A percentile compares a stretch with the other conserved stretches of the same genome.
These are phyloP conservation scores for Mycena alexandri DNA, from an alignment of 768 basidiomycete species.

Conservation along the genomic window DNA sequence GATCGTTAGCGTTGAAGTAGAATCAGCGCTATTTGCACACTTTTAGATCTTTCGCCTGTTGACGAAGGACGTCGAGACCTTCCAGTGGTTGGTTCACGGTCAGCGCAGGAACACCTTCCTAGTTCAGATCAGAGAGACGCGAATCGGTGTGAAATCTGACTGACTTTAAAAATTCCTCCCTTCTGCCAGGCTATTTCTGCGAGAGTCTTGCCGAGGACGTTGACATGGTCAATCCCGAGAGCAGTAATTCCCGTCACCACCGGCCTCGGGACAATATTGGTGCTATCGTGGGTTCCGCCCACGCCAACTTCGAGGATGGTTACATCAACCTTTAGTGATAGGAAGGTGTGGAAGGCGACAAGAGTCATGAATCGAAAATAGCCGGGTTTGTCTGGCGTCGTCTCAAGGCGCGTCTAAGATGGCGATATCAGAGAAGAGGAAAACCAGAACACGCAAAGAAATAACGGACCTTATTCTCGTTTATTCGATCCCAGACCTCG, in stretches of 20 bases:
- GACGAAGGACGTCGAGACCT: conserved; percentile 74
- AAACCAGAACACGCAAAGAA: neutral
- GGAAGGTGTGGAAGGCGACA: conserved; percentile 91
- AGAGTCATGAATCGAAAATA: conserved; percentile 97
- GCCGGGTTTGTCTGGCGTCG: conserved; percentile 80
- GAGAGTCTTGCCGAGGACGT: conserved; percentile 89
- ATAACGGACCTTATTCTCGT: conserved; percentile 68
- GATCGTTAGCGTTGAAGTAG: conserved; percentile 13
- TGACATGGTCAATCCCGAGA: conserved; percentile 92
- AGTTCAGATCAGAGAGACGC: conserved; percentile 17
- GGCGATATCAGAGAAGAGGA: conserved; percentile 6
- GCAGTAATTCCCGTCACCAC: conserved; percentile 92
- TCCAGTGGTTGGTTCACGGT: conserved; percentile 83
- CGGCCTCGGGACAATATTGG: conserved; percentile 93
- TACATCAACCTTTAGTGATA: conserved; percentile 85
- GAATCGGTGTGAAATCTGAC: conserved; percentile 22
- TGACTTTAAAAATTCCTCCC: conserved; percentile 94
- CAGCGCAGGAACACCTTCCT: conserved; percentile 88
- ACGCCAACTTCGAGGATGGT: conserved; percentile 97
- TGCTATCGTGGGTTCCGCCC: conserved; percentile 94
- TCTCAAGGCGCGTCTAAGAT: conserved; percentile 59
- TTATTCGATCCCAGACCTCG: conserved; percentile 92
- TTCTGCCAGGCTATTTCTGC: conserved; percentile 95
- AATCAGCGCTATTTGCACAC: conserved; percentile 50
- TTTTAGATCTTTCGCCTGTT: conserved; percentile 75